Evolutionary conservation across 805 yeast species (phyloP), one percentile per base, ranked within the genome.

Genomic region (Saturnispora saitoi): DNA sequence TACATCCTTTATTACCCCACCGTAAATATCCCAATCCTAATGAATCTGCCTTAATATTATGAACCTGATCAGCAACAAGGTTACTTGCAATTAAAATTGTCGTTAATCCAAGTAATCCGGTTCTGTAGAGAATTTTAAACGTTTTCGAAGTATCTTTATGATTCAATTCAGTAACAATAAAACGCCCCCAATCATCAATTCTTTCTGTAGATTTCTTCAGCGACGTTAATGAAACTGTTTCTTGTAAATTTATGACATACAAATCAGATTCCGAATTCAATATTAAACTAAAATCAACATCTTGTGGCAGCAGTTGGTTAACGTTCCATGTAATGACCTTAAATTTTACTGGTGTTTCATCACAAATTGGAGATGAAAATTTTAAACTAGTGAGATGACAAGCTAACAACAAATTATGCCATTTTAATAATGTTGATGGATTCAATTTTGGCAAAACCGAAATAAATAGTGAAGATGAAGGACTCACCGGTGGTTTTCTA

Each of bases 1-100:
- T 75, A 4, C 81, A 80, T 2, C 85, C 85, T 56, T 79, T 79
- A 61, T 79, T 79, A 15, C 82, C 83, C 77, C 81, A 79, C 22
- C 78, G 72, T 45, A 79, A 19, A n/a, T 46, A 46, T 20, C 48
- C 48, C 0, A 83, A 72, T 0, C 84, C 83, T 6, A 80, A 65
- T 0, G 80, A 69, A 3, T 68, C 62, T 4, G 67, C 65, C 17
- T 61, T 60, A 5, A 77, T 48, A 17, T 64, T 54, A 2, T 70
- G 61, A n/a, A 78, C 62, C 51, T 76, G 73, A 2, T 59, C 52
- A 4, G 55, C 58, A 2, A 74, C 43, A 8, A 19, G 19, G 3
- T 41, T 31, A 9, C 39, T 51, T 2, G 70, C 67, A n/a, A 77
- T 57, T 11, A 77, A 57, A 8, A 78, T 64, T 2, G 78, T 69